Evolutionary conservation across 768 basidiomycete genomes (phyloP), one percentile per base, ranked within the genome.

Genomic region (Paxillus involutus): DNA sequence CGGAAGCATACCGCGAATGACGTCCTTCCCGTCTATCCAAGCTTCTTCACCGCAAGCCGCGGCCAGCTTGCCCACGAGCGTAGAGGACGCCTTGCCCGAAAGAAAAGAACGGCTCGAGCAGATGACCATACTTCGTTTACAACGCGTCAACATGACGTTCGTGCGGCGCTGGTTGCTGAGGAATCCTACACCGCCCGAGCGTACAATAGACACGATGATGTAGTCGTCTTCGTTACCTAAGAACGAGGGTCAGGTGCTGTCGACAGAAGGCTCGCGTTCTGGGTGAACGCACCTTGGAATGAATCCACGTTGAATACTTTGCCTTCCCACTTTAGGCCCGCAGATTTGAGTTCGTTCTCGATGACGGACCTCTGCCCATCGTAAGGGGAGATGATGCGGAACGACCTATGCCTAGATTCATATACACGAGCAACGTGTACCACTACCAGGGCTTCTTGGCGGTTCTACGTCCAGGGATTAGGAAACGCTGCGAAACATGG

Each of bases 121-220:
- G 63, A 94, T 83, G 59, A 84, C 82, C 88, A 93, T 92, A 35
- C 82, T 83, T 45, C 68, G 66, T 65, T 85, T 86, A 74, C 85
- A 91, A 19, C 89, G 80, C 32, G 86, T 88, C 32, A 92, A 77
- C 89, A 93, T 90, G 42, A 93, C 91, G 80, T 93, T 93, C 44
- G 85, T 88, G 6, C 91, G 78, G 10, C 85, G 77, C 6, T 77
- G 51, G 59, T 81, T 84, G 13, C 64, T 70, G 19, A 93, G 72
- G 59, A 94, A 94, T 12, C 91, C 91, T 17, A 80, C 68, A 14
- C 67, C 72, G 5, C 69, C 57, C 1, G 88, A 76, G 19, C 88
- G 77, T 9, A 89, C 88, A 6, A 88, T 60, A 6, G 88, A 91
- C 33, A 91, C 71, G 49, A 91, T 79, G 49, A 91, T 84, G 42